These are phyloP conservation scores for Boletus rubropictus DNA, from an alignment of 768 basidiomycete genomes.

Conservation along the genomic window DNA sequence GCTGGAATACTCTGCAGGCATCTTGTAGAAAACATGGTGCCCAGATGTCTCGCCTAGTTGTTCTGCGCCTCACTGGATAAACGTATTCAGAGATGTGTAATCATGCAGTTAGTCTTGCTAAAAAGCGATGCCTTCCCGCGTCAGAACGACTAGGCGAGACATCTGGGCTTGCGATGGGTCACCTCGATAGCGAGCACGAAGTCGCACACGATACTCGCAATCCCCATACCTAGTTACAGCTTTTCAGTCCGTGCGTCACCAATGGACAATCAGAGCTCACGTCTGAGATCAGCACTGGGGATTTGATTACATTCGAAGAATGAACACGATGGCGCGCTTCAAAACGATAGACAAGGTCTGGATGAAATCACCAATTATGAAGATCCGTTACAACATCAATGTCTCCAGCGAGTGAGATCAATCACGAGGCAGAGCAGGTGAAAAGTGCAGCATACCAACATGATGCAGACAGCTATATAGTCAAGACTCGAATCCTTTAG, in stretches of 20 bases:
- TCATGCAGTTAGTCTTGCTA: background rate
- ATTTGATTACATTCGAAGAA: background rate
- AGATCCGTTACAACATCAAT: background rate
- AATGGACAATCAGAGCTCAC: background rate
- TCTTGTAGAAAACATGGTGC: too few relatives aligned
- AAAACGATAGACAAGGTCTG: background rate
- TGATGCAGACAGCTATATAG: background rate
- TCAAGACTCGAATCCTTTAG: background rate
- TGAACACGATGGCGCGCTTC: background rate
- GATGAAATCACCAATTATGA: background rate
- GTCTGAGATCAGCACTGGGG: background rate
- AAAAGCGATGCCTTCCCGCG: background rate
- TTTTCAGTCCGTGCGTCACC: background rate
- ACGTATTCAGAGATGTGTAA: too few relatives aligned
- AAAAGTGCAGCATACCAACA: background rate
- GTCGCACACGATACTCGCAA: background rate
- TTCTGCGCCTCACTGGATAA: too few relatives aligned
- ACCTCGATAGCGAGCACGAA: background rate
- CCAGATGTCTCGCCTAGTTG: too few relatives aligned
- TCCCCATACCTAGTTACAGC: background rate
- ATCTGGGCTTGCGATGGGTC: background rate
- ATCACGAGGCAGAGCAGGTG: background rate
- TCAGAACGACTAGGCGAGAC: background rate
- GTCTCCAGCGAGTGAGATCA: background rate
- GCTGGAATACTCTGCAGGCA: too few relatives aligned